Evolutionary conservation across 495 filamentous ascomycete species (phyloP), one percentile per base, ranked within the genome.

Genomic region (Trichoderma reesei): DNA sequence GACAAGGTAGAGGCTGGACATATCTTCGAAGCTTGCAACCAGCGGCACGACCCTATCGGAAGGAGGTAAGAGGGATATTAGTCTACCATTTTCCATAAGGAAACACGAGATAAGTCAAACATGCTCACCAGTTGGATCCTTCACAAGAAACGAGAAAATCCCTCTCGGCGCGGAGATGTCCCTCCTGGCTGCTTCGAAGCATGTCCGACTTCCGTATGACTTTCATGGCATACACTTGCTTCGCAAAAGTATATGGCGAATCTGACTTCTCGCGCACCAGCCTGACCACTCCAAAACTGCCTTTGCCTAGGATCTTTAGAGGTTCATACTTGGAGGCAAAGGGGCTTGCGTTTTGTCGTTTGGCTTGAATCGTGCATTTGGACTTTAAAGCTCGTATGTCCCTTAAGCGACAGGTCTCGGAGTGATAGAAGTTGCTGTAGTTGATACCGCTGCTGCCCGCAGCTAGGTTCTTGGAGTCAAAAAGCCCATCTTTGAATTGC

Each of bases 191-290:
- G 62, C 90, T 91, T 3, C 85, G 85, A 18, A 98, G 80, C 91
- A 96, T 96, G 18, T 89, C 86, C 2, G 88, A 87, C 74, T 98
- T 98, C 41, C 88, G 88, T 65, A 98, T 96, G 18, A 94, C 89
- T 72, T 98, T 98, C 92, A 98, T 96, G 8, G 93, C 93, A 72
- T 88, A 96, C 3, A 96, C 86, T 59, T 85, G 80, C 63, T n/a
- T 62, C 51, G 41, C 61, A 44, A 44, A 60, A 56, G 20, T 42
- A 13, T 60, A 67, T 61, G 41, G 59, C 1, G 66, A 64, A 8
- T 74, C 64, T 4, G 72, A 64, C 66, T 80, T 86, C 71, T 93
- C 88, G 18, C 84, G 85, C 7, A 96, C 92, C 33, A 98, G 80
- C 56, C 88, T 82, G 7, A 98, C 93, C 63, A 96, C 87, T 2